These are phyloP conservation scores for Sarcocystis neurona DNA, from an alignment of 169 alveolate genomes.

Conservation along the genomic window DNA sequence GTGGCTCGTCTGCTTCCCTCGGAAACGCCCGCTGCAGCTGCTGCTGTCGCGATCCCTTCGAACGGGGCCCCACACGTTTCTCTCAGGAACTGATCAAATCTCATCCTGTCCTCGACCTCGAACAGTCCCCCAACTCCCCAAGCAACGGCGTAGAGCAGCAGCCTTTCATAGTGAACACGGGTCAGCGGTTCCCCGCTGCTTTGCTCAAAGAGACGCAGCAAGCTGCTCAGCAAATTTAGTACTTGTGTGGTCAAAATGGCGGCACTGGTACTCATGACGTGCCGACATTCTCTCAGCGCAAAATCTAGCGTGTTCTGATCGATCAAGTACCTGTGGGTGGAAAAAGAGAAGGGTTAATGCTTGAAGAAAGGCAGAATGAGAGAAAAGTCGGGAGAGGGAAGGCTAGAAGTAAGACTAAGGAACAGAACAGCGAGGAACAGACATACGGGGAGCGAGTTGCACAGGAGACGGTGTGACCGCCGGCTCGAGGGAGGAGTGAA, in stretches of 20 bases:
- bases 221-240: constrained; percentile 84
- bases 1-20: neutral
- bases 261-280: constrained; percentile 87
- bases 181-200: constrained; percentile 77
- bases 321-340: constrained; percentile 66
- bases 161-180: constrained; percentile 75
- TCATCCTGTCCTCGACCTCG: constrained; percentile 86
- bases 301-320: constrained; percentile 67
- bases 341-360: too few relatives aligned
- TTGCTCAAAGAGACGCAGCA: constrained; percentile 78
- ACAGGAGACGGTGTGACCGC: too few relatives aligned
- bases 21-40: constrained; percentile 8
- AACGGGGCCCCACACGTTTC: constrained; percentile 14
- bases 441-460: too few relatives aligned
- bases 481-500: too few relatives aligned
- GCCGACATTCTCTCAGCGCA: constrained; percentile 72
- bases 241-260: constrained; percentile 81
- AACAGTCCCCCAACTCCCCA: constrained; percentile 93
- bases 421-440: too few relatives aligned
- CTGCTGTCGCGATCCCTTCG: constrained; percentile 42
- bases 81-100: constrained; percentile 28
- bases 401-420: too few relatives aligned
- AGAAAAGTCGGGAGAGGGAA: too few relatives aligned
- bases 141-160: constrained; percentile 81
- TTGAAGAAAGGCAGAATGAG: too few relatives aligned